phyloP scores from a whole-genome alignment of 257 asterid species.

The Penstemon eatonii region DNA sequence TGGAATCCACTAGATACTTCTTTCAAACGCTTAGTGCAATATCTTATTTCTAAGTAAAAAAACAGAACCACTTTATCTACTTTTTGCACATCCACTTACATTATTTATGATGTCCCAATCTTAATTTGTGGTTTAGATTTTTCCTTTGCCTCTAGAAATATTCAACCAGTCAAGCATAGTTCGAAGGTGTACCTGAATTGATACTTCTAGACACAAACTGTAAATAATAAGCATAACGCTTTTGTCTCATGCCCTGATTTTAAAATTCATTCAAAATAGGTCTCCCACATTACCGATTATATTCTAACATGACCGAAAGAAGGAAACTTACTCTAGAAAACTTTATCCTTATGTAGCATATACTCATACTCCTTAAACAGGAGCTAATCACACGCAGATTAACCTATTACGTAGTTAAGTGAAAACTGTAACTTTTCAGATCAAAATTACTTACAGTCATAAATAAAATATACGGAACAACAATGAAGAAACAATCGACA shows the following conservation, averaged over 20 bases:
- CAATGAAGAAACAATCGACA: conserved; percentile 59
- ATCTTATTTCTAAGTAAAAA: neutral
- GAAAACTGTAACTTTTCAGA: neutral
- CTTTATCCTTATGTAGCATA: neutral
- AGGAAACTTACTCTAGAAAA: neutral
- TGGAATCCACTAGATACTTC: neutral
- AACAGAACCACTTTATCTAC: neutral
- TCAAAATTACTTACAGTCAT: conserved; percentile 67
- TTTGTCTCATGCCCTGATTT: too few species aligned
- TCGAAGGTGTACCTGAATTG: neutral
- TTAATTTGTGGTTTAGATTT: neutral
- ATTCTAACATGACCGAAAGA: neutral
- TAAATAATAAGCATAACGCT: neutral
- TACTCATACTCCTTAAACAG: neutral
- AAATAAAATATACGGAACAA: conserved; percentile 55
- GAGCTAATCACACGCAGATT: neutral
- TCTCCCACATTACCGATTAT: neutral
- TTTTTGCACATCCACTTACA: neutral
- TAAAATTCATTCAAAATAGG: neutral
- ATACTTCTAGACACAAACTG: neutral
- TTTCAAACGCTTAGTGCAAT: neutral
- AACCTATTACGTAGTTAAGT: neutral
- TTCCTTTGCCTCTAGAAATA: neutral
- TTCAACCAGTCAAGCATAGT: neutral
- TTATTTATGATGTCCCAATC: neutral